A percentile compares a stretch with the other conserved stretches of the same genome.
Evolutionary conservation across 768 basidiomycete genomes (phyloP).

Genomic region (Lentinus brumalis): DNA sequence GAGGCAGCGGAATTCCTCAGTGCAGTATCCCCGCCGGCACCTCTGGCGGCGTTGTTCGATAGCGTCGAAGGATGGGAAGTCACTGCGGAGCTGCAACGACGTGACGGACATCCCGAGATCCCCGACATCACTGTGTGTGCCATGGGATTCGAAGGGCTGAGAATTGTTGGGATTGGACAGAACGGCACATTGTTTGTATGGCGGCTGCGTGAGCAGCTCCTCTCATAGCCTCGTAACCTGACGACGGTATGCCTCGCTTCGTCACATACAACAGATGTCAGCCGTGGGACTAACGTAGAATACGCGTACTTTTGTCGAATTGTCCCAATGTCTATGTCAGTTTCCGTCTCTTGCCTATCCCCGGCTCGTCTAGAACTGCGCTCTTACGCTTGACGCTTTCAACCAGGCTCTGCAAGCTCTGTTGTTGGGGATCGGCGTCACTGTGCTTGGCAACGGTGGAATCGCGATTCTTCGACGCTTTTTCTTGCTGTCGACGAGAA

Average conservation of each 20-base stretch:
- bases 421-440: conserved; percentile 30
- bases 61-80: conserved; percentile 28
- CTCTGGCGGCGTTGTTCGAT: conserved; percentile 16
- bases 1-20: conserved; percentile 23
- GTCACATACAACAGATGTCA: background rate
- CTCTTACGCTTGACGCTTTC: conserved; percentile 89
- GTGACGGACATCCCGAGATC: conserved; percentile 5
- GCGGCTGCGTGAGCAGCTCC: conserved; percentile 13
- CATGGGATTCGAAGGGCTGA: conserved; percentile 23
- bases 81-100: conserved; percentile 6
- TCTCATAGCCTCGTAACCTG: background rate
- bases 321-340: conserved; percentile 16
- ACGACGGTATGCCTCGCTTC: too few species aligned
- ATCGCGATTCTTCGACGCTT: conserved; percentile 13
- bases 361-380: conserved; percentile 27
- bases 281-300: background rate
- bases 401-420: conserved; percentile 66
- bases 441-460: conserved; percentile 1
- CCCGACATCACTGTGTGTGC: conserved; percentile 24
- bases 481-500: conserved; percentile 57
- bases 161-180: conserved; percentile 23
- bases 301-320: background rate
- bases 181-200: conserved; percentile 25
- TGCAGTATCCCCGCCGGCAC: conserved; percentile 14
- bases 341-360: conserved; percentile 44